Evolutionary conservation across 129 eudicot species (phyloP), one percentile per base, ranked within the genome.

Genomic region (Rutidosis leptorrhynchoides): DNA sequence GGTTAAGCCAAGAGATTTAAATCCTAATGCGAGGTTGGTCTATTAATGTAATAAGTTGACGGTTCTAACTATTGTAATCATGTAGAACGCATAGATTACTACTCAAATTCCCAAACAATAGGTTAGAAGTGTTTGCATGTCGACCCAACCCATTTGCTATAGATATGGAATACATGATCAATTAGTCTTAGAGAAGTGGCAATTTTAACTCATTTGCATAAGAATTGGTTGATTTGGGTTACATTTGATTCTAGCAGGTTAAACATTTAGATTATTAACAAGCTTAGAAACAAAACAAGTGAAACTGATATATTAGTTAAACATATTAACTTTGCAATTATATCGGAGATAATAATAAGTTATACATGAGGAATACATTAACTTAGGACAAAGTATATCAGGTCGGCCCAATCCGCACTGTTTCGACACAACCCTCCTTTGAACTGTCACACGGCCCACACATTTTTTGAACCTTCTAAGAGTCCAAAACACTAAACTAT

Each of bases 191-290:
- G n/a, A n/a, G 6, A 56, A 32, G 5, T 22, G 14, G 61, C 71
- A n/a, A 29, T 62, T 35, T 62, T 16, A 46, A 62, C 67, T 21
- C 22, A 11, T 21, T 62, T 14, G 15, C 52, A 7, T 62, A 17
- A 11, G 28, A 62, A 7, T 35, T 30, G 67, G 67, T 21, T 27
- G 49, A 62, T 62, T 62, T 40, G 21, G 9, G 63, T 27, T 58
- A 25, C 8, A 25, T 58, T 25, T 40, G 16, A 40, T 40, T 40
- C 46, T 40, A 40, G 46, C n/a, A 40, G n/a, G n/a, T 40, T 5
- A 40, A 40, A 40, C 46, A 40, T 12, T 12, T 12, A 11, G 3
- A 2, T 2, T 12, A 40, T 11, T 12, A 40, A 40, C n/a, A 0
- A 40, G 16, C 46, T 40, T 40, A 40, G 46, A 40, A 40, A n/a